Percentiles rank a stretch among this genome's conserved stretches.
Conservation (phyloP, 306 rosid species). For the Sindora glabra region DNA sequence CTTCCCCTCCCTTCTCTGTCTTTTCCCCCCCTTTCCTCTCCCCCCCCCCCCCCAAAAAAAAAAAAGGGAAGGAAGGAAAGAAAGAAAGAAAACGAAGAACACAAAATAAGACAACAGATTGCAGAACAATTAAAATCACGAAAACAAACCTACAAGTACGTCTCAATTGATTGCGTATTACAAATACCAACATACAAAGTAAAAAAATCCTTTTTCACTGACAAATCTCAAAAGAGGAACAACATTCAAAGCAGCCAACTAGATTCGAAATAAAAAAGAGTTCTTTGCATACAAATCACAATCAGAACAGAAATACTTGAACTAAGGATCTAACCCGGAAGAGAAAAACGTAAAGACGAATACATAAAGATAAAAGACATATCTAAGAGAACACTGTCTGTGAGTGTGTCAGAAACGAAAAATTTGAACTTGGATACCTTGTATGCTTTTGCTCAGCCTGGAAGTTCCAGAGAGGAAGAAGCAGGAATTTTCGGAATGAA, state of each 20-base stretch:
- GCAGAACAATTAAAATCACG: background rate
- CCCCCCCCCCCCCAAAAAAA: no score
- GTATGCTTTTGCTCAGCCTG: background rate
- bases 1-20: background rate
- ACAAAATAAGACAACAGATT: background rate
- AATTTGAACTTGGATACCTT: constrained; percentile 24
- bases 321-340: background rate
- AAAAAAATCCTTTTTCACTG: background rate
- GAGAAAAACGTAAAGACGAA: background rate
- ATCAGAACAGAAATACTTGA: background rate
- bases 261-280: constrained; percentile 30
- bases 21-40: background rate
- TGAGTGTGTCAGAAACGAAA: constrained; percentile 2
- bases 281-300: constrained; percentile 6
- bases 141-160: background rate
- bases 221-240: constrained; percentile 15
- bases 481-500: background rate
- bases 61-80: no score
- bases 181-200: background rate
- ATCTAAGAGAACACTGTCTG: background rate
- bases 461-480: background rate
- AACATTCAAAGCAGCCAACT: background rate
- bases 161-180: background rate
- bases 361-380: background rate
- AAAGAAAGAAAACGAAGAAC: no score